phyloP scores from a whole-genome alignment of 2,329 filamentous ascomycete species.

The Saccharata proteae region DNA sequence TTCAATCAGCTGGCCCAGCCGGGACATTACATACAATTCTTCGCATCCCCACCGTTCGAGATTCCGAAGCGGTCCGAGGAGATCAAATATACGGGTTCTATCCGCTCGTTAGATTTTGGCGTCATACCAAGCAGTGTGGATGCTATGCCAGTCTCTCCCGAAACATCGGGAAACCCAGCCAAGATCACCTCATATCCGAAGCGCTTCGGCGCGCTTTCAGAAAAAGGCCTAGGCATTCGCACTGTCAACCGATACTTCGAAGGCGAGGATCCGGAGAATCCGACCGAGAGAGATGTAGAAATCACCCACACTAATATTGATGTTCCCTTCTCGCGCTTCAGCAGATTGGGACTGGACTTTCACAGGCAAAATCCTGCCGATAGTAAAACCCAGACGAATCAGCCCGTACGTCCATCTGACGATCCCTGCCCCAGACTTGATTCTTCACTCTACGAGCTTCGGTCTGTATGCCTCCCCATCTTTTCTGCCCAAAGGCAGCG shows the following conservation, averaged over 20 bases:
- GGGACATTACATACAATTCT: slow-evolving; percentile 46
- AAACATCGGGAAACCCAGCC: slow-evolving; percentile 10
- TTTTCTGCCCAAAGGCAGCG: too few relatives aligned
- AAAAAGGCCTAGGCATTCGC: slow-evolving; percentile 35
- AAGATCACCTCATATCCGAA: slow-evolving; percentile 12
- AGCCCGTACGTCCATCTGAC: too few relatives aligned
- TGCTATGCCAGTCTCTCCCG: slow-evolving; percentile 16
- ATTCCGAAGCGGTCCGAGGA: neutral
- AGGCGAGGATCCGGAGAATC: slow-evolving; percentile 1
- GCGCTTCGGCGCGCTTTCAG: slow-evolving; percentile 53
- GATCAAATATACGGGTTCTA: neutral
- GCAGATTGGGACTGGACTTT: too few relatives aligned
- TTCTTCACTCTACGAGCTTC: too few relatives aligned
- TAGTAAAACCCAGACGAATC: too few relatives aligned
- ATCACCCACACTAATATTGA: slow-evolving; percentile 34
- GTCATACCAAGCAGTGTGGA: slow-evolving; percentile 34
- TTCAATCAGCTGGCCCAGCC: slow-evolving; percentile 47
- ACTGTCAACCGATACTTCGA: too few relatives aligned
- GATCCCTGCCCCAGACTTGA: too few relatives aligned
- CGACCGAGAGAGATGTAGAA: too few relatives aligned
- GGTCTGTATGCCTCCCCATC: too few relatives aligned
- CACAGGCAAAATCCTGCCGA: too few relatives aligned
- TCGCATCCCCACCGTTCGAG: slow-evolving; percentile 13
- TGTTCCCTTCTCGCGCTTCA: slow-evolving; percentile 31
- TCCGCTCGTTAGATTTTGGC: slow-evolving; percentile 27